A percentile compares a stretch with the other conserved stretches of the same genome.
Conservation (phyloP, 129 eudicot genomes). For the Daucus carota region DNA sequence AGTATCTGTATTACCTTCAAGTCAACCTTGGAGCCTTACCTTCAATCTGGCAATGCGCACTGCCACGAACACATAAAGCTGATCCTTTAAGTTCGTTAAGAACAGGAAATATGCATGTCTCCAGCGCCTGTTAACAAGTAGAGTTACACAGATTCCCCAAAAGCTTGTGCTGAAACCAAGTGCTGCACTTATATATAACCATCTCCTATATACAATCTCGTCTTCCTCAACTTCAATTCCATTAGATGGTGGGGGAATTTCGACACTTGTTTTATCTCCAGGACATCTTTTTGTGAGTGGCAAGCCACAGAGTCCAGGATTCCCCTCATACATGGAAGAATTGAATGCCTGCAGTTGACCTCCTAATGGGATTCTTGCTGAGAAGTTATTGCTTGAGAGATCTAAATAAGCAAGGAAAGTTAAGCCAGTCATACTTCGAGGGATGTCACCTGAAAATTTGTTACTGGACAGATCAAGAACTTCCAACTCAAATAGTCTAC, state of each 20-base stretch:
- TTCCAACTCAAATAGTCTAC: conserved; percentile 18
- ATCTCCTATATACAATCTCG: conserved; percentile 6
- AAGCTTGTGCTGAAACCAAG: neutral
- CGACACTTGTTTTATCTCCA: conserved; percentile 8
- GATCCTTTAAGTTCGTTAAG: neutral
- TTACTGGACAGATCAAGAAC: conserved; percentile 35
- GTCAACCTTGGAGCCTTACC: no score
- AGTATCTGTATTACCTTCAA: no score
- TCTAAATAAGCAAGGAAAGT: conserved; percentile 16
- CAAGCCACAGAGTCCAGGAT: conserved; percentile 23
- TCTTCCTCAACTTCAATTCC: neutral
- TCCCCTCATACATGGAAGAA: conserved; percentile 21
- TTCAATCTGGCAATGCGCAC: neutral
- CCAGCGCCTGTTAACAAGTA: neutral
- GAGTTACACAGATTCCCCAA: neutral
- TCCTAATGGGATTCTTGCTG: conserved; percentile 27
- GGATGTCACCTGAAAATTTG: no score
- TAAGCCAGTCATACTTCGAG: no score
- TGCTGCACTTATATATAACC: conserved; percentile 18
- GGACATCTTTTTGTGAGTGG: conserved; percentile 16
- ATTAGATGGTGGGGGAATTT: no score
- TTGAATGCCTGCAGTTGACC: conserved; percentile 24
- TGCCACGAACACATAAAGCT: neutral
- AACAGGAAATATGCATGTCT: neutral
- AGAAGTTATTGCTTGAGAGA: conserved; percentile 25